These are phyloP conservation scores for Fusarium xyrophilum DNA, from an alignment of 2,329 filamentous ascomycete genomes.

Conservation along the genomic window DNA sequence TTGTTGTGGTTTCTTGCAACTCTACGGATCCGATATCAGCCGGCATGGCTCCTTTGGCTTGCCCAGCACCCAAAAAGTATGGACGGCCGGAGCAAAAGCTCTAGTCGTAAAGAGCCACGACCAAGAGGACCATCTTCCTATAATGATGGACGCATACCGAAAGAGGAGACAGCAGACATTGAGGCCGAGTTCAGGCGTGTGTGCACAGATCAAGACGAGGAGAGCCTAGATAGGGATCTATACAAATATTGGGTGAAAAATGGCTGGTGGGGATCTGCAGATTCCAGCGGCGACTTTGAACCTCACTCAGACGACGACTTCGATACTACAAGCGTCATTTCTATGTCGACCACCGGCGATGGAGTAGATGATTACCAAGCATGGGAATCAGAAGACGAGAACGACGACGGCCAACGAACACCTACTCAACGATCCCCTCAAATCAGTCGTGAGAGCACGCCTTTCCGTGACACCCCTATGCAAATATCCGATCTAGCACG, in stretches of 20 bases:
- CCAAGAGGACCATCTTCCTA: slow-evolving; percentile 6
- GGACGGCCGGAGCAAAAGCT: slow-evolving; percentile 27
- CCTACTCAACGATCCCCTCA: slow-evolving; percentile 72
- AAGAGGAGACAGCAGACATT: slow-evolving; percentile 74
- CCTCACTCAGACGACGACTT: slow-evolving; percentile 64
- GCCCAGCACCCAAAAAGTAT: slow-evolving; percentile 52
- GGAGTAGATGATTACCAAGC: slow-evolving; percentile 54
- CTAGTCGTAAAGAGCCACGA: slow-evolving; percentile 20
- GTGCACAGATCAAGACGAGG: slow-evolving; percentile 58
- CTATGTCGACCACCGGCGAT: slow-evolving; percentile 55
- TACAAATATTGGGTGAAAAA: slow-evolving; percentile 87
- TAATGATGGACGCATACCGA: slow-evolving; percentile 60
- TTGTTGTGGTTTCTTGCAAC: slow-evolving; percentile 64
- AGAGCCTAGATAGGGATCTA: slow-evolving; percentile 73
- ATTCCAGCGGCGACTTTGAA: slow-evolving; percentile 80
- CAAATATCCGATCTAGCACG: slow-evolving; percentile 74
- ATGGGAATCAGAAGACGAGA: slow-evolving; percentile 56
- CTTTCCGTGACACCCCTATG: slow-evolving; percentile 67
- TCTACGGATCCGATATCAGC: slow-evolving; percentile 49
- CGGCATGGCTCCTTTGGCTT: slow-evolving; percentile 63
- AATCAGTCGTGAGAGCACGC: slow-evolving; percentile 59
- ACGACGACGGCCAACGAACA: slow-evolving; percentile 66
- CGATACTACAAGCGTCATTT: slow-evolving; percentile 83
- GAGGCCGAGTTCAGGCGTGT: slow-evolving; percentile 78
- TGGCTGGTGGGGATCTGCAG: slow-evolving; percentile 83